These are phyloP conservation scores for Thelephora ganbajun DNA, from an alignment of 768 basidiomycete species.

Conservation along the genomic window DNA sequence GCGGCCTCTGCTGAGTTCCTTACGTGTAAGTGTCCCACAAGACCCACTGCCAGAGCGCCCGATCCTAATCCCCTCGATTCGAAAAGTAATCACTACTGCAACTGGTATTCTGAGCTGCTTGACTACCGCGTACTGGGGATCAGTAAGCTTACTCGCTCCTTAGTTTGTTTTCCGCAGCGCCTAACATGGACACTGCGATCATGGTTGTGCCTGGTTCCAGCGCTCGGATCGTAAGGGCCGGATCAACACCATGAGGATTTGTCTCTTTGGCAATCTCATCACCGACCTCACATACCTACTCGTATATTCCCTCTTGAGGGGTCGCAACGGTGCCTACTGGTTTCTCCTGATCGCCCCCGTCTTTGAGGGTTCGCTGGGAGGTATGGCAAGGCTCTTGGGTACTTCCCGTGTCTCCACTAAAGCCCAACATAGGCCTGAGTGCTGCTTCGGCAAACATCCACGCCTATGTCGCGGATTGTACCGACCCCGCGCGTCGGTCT, in stretches of 20 bases:
- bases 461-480: slow-evolving; percentile 61
- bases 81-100: slow-evolving; percentile 42
- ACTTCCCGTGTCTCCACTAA: slow-evolving; percentile 8
- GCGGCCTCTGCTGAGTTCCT: slow-evolving; percentile 56
- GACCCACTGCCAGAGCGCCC: background rate
- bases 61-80: background rate
- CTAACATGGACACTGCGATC: background rate
- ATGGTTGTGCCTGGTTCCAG: slow-evolving; percentile 17
- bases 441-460: slow-evolving; percentile 37
- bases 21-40: slow-evolving; percentile 31
- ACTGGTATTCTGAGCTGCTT: slow-evolving; percentile 66
- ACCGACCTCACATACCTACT: slow-evolving; percentile 55
- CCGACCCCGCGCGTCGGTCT: slow-evolving; percentile 42
- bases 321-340: slow-evolving; percentile 72
- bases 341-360: slow-evolving; percentile 54
- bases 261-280: slow-evolving; percentile 43
- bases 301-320: slow-evolving; percentile 41
- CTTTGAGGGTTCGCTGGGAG: slow-evolving; percentile 60
- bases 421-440: slow-evolving; percentile 29
- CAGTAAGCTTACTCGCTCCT: slow-evolving; percentile 29
- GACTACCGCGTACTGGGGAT: slow-evolving; percentile 80
- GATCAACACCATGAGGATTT: slow-evolving; percentile 45
- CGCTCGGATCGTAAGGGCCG: slow-evolving; percentile 73
- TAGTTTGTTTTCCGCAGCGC: background rate
- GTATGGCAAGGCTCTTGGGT: slow-evolving; percentile 24